phyloP scores from a whole-genome alignment of 1,139 yeast genomes.

The Blastobotrys buckinghamii region DNA sequence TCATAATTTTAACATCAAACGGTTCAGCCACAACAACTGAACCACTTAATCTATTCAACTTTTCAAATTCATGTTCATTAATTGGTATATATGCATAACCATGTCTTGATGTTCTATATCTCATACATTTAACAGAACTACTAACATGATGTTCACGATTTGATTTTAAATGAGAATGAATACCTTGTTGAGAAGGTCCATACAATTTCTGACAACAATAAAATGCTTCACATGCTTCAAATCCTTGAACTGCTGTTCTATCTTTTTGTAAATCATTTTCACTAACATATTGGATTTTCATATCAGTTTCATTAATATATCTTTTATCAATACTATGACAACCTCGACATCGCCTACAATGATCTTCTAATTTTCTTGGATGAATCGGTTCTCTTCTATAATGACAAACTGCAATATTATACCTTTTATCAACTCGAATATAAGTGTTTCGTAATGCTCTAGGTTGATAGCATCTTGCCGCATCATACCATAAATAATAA shows the following conservation, averaged over 20 bases:
- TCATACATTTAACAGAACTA: conserved; percentile 9
- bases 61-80: conserved; percentile 10
- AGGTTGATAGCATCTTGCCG: conserved; percentile 8
- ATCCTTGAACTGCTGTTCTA: conserved; percentile 12
- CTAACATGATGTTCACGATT: conserved; percentile 5
- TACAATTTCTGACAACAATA: conserved; percentile 11
- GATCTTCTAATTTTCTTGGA: conserved; percentile 7
- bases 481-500: conserved; percentile 10
- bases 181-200: conserved; percentile 10
- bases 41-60: conserved; percentile 7
- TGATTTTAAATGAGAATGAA: conserved; percentile 10
- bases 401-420: conserved; percentile 12
- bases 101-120: conserved; percentile 12
- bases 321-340: conserved; percentile 6
- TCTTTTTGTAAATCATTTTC: conserved; percentile 11
- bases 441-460: conserved; percentile 7
- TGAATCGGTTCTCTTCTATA: conserved; percentile 11
- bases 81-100: conserved; percentile 12
- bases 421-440: conserved; percentile 10
- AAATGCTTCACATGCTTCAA: conserved; percentile 12
- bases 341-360: conserved; percentile 9
- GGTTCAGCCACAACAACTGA: conserved; percentile 6
- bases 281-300: conserved; percentile 8
- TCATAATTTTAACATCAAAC: not conserved
- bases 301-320: conserved; percentile 5